Evolutionary conservation across 2,329 filamentous ascomycete genomes (phyloP).

Genomic region (Cytospora chrysosperma): DNA sequence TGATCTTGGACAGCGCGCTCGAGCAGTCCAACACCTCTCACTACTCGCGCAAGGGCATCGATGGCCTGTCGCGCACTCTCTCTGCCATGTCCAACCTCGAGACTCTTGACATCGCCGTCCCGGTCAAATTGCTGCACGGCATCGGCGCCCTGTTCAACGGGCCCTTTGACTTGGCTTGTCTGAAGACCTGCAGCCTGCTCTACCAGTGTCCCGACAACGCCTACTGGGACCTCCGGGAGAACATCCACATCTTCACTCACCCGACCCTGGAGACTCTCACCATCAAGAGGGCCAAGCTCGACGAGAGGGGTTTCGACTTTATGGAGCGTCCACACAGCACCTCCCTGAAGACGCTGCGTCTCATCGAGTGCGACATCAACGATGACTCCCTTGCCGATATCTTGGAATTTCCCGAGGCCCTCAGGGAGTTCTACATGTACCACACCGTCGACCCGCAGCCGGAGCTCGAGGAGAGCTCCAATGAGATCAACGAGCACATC

Average conservation of each 20-base stretch:
- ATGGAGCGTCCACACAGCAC: slow-evolving; percentile 49
- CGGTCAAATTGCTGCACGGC: slow-evolving; percentile 42
- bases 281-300: slow-evolving; percentile 45
- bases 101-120: slow-evolving; percentile 46
- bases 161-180: slow-evolving; percentile 49
- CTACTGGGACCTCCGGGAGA: slow-evolving; percentile 52
- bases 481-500: slow-evolving; percentile 48
- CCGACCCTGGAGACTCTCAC: slow-evolving; percentile 47
- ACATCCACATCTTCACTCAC: slow-evolving; percentile 52
- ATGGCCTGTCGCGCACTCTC: slow-evolving; percentile 46
- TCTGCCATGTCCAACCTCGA: slow-evolving; percentile 51
- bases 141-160: slow-evolving; percentile 51
- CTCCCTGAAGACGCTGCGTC: slow-evolving; percentile 41
- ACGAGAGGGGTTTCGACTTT: slow-evolving; percentile 47
- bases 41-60: slow-evolving; percentile 36
- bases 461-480: slow-evolving; percentile 47
- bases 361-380: slow-evolving; percentile 52
- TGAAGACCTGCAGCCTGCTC: slow-evolving; percentile 47
- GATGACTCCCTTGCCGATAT: slow-evolving; percentile 42
- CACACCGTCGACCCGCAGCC: slow-evolving; percentile 41
- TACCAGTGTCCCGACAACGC: slow-evolving; percentile 44
- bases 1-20: slow-evolving; percentile 40
- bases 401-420: slow-evolving; percentile 43
- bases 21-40: slow-evolving; percentile 30
- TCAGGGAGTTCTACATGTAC: slow-evolving; percentile 49